These are phyloP conservation scores for Alternaria panax DNA, from an alignment of 2,329 filamentous ascomycete species.

Conservation along the genomic window DNA sequence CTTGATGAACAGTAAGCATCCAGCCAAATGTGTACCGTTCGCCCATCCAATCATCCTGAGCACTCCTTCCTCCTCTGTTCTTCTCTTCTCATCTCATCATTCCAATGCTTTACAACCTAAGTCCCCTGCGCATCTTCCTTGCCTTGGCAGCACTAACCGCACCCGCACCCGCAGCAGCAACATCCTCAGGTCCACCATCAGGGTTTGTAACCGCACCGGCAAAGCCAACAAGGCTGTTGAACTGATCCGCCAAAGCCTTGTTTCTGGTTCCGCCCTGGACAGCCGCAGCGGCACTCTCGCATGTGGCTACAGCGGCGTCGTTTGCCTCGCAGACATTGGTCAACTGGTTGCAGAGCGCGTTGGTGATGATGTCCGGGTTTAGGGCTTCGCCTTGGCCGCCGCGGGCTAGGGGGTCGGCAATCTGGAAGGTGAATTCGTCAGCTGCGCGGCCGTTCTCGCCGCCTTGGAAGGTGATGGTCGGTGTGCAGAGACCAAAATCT, in stretches of 20 bases:
- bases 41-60: not conserved
- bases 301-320: conserved; percentile 64
- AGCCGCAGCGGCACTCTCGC: conserved; percentile 61
- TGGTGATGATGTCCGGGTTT: conserved; percentile 77
- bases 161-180: conserved; percentile 24
- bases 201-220: conserved; percentile 45
- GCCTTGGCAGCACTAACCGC: conserved; percentile 21
- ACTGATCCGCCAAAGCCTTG: conserved; percentile 52
- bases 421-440: conserved; percentile 72
- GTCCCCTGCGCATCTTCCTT: conserved; percentile 32
- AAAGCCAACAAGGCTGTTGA: conserved; percentile 52
- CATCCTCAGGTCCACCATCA: conserved; percentile 37
- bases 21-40: not conserved
- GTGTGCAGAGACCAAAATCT: conserved; percentile 50
- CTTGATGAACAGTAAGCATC: not conserved
- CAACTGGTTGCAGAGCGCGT: conserved; percentile 74
- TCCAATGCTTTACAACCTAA: conserved; percentile 22
- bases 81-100: not conserved
- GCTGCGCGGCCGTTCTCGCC: conserved; percentile 61
- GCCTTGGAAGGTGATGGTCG: conserved; percentile 67
- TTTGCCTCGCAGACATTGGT: conserved; percentile 71
- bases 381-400: conserved; percentile 71
- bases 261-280: conserved; percentile 56
- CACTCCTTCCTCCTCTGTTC: not conserved
- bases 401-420: conserved; percentile 66